These are phyloP conservation scores for Luffa acutangula DNA, from an alignment of 306 rosid species.

Conservation along the genomic window DNA sequence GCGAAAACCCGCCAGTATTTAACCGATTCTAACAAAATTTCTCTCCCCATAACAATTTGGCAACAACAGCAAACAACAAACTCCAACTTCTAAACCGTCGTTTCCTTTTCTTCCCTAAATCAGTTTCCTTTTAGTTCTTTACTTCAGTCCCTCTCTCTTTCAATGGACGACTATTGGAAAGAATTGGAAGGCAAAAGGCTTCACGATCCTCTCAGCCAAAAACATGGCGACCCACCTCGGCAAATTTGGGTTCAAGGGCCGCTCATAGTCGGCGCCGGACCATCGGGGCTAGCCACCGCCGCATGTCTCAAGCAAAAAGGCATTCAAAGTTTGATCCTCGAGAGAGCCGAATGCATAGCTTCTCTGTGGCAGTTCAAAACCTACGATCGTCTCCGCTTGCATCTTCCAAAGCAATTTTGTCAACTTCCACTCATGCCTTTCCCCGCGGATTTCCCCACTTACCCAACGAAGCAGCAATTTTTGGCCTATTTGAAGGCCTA, in stretches of 20 bases:
- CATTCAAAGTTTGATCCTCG: conserved; percentile 54
- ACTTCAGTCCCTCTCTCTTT: too few relatives aligned
- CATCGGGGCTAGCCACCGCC: conserved; percentile 81
- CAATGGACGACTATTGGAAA: conserved; percentile 60
- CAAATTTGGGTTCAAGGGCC: conserved; percentile 39
- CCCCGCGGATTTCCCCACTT: conserved; percentile 61
- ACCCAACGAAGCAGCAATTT: conserved; percentile 80
- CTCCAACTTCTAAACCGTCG: neutral
- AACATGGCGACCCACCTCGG: neutral
- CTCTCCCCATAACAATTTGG: neutral
- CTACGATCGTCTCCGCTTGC: conserved; percentile 81
- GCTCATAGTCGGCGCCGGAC: conserved; percentile 89
- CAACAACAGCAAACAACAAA: neutral
- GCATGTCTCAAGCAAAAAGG: conserved; percentile 81
- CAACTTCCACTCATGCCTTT: conserved; percentile 72
- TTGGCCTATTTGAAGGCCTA: conserved; percentile 44
- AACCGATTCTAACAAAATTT: neutral
- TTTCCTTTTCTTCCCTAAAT: neutral
- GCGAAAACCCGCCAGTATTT: neutral
- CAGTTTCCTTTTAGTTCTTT: neutral
- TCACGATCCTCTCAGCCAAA: conserved; percentile 31
- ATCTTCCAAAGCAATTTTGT: conserved; percentile 86
- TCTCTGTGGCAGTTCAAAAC: conserved; percentile 82
- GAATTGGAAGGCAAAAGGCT: conserved; percentile 56
- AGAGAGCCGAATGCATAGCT: conserved; percentile 64